Percentiles rank a stretch among this genome's conserved stretches.
phyloP scores from a whole-genome alignment of 73 alveolate genomes.

The Stentor roeselii region DNA sequence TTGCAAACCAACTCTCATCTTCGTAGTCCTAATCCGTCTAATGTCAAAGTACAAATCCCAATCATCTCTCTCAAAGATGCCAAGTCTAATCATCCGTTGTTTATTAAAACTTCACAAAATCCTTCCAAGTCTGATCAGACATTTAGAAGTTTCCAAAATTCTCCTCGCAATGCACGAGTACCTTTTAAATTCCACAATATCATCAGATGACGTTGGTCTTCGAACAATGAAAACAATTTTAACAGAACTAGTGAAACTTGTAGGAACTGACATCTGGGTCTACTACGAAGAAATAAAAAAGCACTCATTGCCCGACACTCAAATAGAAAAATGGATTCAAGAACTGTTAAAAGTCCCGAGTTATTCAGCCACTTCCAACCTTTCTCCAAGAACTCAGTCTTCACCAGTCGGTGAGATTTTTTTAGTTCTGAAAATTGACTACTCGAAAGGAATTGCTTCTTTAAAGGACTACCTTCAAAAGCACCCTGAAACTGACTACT shows the following conservation, averaged over 20 bases:
- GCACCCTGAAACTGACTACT: not conserved
- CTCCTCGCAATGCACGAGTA: slow-evolving; percentile 62
- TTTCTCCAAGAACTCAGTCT: not conserved
- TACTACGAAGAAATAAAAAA: slow-evolving; percentile 41
- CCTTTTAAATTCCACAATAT: slow-evolving; percentile 29
- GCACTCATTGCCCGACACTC: slow-evolving; percentile 50
- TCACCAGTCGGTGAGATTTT: not conserved
- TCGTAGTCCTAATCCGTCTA: slow-evolving; percentile 44
- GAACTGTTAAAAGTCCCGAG: not conserved
- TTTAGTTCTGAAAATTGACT: not conserved
- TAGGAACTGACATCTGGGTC: slow-evolving; percentile 53
- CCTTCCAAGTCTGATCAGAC: slow-evolving; percentile 44
- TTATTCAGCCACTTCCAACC: not conserved
- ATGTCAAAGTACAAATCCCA: slow-evolving; percentile 53
- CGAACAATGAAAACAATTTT: slow-evolving; percentile 63
- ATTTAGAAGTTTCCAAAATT: slow-evolving; percentile 47
- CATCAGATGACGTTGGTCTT: slow-evolving; percentile 58
- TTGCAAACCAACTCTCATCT: slow-evolving; percentile 55
- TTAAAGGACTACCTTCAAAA: not conserved
- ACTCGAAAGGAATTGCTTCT: not conserved
- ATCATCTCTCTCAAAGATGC: slow-evolving; percentile 40
- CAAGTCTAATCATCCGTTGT: slow-evolving; percentile 55
- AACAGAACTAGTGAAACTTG: slow-evolving; percentile 60
- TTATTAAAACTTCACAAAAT: slow-evolving; percentile 47
- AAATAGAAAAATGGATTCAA: slow-evolving; percentile 58